Percentiles rank a stretch among this genome's conserved stretches.
phyloP scores from a whole-genome alignment of 1,284 basidiomycete species.

The Chalciporus sp. region DNA sequence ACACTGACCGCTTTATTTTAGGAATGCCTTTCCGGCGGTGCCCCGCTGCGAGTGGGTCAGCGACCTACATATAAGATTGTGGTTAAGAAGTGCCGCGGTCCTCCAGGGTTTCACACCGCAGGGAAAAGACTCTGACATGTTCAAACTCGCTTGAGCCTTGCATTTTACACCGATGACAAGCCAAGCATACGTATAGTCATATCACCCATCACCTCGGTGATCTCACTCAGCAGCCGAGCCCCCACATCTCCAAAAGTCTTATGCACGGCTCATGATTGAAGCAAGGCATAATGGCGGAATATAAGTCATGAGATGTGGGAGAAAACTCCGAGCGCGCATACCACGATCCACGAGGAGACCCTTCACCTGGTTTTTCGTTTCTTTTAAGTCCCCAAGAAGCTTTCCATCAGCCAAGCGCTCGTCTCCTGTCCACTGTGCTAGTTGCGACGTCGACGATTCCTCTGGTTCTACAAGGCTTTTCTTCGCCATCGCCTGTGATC shows the following conservation, averaged over 20 bases:
- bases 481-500: neutral
- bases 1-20: neutral
- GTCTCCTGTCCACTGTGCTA: neutral
- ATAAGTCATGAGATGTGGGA: slow-evolving; percentile 7
- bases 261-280: slow-evolving; percentile 15
- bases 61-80: too few relatives aligned
- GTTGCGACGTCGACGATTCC: neutral
- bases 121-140: too few relatives aligned
- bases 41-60: too few relatives aligned
- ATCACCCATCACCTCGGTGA: too few relatives aligned
- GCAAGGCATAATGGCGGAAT: slow-evolving; percentile 1
- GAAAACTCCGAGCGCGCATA: neutral
- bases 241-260: neutral
- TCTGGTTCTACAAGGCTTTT: neutral
- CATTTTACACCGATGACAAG: too few relatives aligned
- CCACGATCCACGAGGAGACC: neutral
- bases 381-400: too few relatives aligned
- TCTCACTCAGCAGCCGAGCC: too few relatives aligned
- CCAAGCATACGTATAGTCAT: too few relatives aligned
- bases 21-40: neutral
- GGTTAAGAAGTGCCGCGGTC: too few relatives aligned
- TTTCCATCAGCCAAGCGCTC: neutral
- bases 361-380: neutral
- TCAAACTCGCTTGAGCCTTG: too few relatives aligned
- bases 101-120: too few relatives aligned